Base-by-base conservation (phyloP, 768 basidiomycete species). In the Pulveroboletus frians region DNA sequence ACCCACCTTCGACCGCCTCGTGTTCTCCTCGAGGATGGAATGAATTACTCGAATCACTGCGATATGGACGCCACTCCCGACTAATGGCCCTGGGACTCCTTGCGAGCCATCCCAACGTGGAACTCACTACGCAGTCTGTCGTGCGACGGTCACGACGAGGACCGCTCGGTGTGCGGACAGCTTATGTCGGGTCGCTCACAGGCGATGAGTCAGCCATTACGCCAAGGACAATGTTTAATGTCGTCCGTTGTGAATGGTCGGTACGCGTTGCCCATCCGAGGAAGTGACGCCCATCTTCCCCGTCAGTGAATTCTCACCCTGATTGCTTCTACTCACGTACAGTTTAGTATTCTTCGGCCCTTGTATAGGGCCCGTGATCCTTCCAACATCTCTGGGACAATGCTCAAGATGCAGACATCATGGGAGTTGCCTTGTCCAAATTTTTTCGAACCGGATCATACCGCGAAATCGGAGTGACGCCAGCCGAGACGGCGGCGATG, bases 401-500 rank as follows among this genome's bases (percentile, higher is more conserved):
- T 32, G 21, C 21, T 32, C 30, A 32, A 52, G 46, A 37, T 14
- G 45, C 37, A 13, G 6, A 5, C 17, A 18, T 27, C 37, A n/a
- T 58, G 50, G 27, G 13, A 50, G 39, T n/a, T 38, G 11, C 43
- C 35, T 36, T 20, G 15, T 9, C 41, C 17, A 27, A 18, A n/a
- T 17, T 26, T 54, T n/a, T 53, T 49, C 50, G 48, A 55, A 39
- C 43, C 40, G 47, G 49, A 53, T 44, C 52, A 46, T 40, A 17
- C 13, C 18, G n/a, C 14, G 23, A 44, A 31, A n/a, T 32, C 11
- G 9, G 31, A 32, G 20, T 32, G 47, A 42, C 51, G 39, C 54
- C 42, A 63, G 11, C 58, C 50, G 49, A 49, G 38, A 15, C 43
- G 46, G 61, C 56, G 61, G 58, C 60, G 46, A 49, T 61, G 53